Percentiles rank a stretch among this genome's conserved stretches.
Evolutionary conservation across 306 rosid genomes (phyloP).

Genomic region (Vicia villosa): DNA sequence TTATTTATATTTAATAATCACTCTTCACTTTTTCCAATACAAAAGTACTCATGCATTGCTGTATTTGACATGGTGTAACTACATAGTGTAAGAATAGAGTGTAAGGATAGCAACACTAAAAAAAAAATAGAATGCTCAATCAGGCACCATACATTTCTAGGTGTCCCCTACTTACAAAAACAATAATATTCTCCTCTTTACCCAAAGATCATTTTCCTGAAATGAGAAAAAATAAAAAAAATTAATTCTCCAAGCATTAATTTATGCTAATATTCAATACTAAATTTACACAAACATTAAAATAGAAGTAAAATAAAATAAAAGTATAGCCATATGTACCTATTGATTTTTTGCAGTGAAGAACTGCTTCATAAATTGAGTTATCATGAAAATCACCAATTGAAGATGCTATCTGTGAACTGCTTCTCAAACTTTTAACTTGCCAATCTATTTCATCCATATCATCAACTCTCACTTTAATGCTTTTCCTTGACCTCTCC

Average conservation of each 20-base stretch:
- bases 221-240: conserved; percentile 22
- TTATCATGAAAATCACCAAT: conserved; percentile 45
- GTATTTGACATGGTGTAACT: too few species aligned
- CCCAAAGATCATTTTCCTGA: conserved; percentile 44
- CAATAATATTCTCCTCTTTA: conserved; percentile 9
- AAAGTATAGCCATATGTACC: conserved; percentile 38
- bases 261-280: too few species aligned
- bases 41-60: too few species aligned
- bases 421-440: conserved; percentile 34
- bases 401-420: conserved; percentile 45
- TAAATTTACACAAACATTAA: not conserved
- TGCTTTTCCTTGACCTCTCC: conserved; percentile 41
- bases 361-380: conserved; percentile 69
- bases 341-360: conserved; percentile 70
- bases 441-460: conserved; percentile 40
- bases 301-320: not conserved
- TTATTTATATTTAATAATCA: too few species aligned
- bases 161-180: conserved; percentile 23
- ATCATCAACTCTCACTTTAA: conserved; percentile 46
- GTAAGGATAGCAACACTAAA: too few species aligned
- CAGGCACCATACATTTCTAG: conserved; percentile 25
- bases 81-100: too few species aligned
- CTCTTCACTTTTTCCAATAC: too few species aligned
- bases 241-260: not conserved
- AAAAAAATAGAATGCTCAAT: conserved; percentile 36